Conservation (phyloP, 352 stramenopile genomes). For the Phytophthora nicotianae region DNA sequence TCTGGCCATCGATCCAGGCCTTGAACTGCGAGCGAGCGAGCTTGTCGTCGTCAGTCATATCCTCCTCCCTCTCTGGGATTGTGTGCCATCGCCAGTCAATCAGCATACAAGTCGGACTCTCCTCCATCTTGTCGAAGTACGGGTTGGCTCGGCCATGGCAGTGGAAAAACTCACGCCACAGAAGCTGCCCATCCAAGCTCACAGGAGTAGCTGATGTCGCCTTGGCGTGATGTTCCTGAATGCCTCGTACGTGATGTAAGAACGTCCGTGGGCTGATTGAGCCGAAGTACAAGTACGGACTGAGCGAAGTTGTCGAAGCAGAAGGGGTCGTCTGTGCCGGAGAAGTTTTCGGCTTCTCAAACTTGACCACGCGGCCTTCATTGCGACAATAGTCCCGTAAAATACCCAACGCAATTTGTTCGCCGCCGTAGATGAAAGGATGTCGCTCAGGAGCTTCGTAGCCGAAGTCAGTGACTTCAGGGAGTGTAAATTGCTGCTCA, state of each 20-base stretch:
- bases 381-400: slow-evolving; percentile 76
- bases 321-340: slow-evolving; percentile 87
- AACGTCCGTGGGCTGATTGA: slow-evolving; percentile 92
- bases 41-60: slow-evolving; percentile 87
- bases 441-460: slow-evolving; percentile 54
- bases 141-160: slow-evolving; percentile 75
- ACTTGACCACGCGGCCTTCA: slow-evolving; percentile 89
- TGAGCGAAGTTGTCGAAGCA: slow-evolving; percentile 95
- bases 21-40: slow-evolving; percentile 82
- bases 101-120: slow-evolving; percentile 91
- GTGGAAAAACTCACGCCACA: slow-evolving; percentile 97
- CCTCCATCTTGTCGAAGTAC: slow-evolving; percentile 95
- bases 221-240: slow-evolving; percentile 73
- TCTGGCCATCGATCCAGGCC: slow-evolving; percentile 95
- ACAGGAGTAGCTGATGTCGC: slow-evolving; percentile 87
- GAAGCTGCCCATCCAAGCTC: slow-evolving; percentile 93
- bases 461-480: slow-evolving; percentile 69
- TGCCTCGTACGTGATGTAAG: slow-evolving; percentile 88
- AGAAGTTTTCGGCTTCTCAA: slow-evolving; percentile 98
- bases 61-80: slow-evolving; percentile 67
- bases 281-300: slow-evolving; percentile 94
- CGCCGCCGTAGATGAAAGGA: slow-evolving; percentile 79
- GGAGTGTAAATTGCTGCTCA: slow-evolving; percentile 68
- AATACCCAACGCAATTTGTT: slow-evolving; percentile 70
- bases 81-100: slow-evolving; percentile 89